Conservation (phyloP, 202 grass and related monocot genomes). For the Brachypodium distachyon region DNA sequence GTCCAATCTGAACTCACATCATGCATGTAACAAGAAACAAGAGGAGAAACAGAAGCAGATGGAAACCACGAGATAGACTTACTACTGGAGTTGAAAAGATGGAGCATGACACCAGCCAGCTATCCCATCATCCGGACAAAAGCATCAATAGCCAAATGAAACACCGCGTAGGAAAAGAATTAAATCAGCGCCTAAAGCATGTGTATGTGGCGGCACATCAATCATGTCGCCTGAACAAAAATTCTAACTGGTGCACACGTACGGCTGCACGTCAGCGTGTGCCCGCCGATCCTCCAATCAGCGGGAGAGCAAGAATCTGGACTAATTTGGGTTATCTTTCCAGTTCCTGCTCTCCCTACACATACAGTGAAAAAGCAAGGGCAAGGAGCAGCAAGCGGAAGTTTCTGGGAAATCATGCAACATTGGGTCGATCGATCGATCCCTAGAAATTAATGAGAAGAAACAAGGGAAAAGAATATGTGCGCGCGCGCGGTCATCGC, state of each 20-base stretch:
- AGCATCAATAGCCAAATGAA: conserved; percentile 18
- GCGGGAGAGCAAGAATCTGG: not conserved
- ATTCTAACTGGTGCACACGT: not conserved
- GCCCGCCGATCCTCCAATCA: conserved; percentile 5
- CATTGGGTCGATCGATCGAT: too few species aligned
- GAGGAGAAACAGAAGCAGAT: not conserved
- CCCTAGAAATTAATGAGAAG: too few species aligned
- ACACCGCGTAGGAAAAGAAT: conserved; percentile 15
- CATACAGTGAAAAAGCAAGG: not conserved
- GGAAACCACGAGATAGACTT: conserved; percentile 20
- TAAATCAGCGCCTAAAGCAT: not conserved
- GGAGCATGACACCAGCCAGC: conserved; percentile 20
- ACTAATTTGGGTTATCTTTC: not conserved
- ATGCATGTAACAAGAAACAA: conserved; percentile 29
- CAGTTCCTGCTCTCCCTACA: not conserved
- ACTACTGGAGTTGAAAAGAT: conserved; percentile 27
- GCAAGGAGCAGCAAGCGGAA: not conserved
- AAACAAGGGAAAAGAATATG: conserved; percentile 3
- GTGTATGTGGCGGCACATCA: not conserved
- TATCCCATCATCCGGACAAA: conserved; percentile 3
- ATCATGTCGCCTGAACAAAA: conserved; percentile 15
- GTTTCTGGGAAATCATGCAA: not conserved
- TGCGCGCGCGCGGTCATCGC: too few species aligned
- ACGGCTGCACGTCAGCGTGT: not conserved
- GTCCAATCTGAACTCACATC: conserved; percentile 6